Evolutionary conservation across 2,329 filamentous ascomycete genomes (phyloP).

Genomic region (Aspergillus uvarum): DNA sequence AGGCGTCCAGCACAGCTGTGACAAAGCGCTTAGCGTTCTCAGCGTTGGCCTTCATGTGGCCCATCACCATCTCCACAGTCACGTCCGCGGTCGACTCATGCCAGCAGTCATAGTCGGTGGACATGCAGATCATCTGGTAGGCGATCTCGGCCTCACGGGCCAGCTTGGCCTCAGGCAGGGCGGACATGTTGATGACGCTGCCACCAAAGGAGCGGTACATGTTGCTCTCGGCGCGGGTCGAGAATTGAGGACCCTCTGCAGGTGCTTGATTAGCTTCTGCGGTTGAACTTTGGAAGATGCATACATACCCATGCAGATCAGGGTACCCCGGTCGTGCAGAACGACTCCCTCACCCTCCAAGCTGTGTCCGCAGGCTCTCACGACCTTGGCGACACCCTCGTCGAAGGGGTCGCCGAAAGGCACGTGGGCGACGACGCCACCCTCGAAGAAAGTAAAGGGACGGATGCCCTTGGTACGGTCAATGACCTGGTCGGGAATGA

Average conservation of each 20-base stretch:
- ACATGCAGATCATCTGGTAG: conserved; percentile 99
- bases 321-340: conserved; percentile 77
- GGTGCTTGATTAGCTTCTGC: conserved; percentile 7
- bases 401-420: conserved; percentile 97
- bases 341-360: conserved; percentile 81
- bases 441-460: conserved; percentile 87
- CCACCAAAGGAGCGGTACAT: conserved; percentile 95
- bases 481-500: conserved; percentile 93
- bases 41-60: conserved; percentile 90
- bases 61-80: conserved; percentile 95
- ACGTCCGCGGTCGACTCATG: conserved; percentile 74
- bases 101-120: conserved; percentile 99
- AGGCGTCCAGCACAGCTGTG: conserved; percentile 80
- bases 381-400: conserved; percentile 69
- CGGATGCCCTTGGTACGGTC: conserved; percentile 94
- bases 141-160: conserved; percentile 93
- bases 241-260: conserved; percentile 94
- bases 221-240: conserved; percentile 89
- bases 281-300: neutral
- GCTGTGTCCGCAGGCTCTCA: conserved; percentile 71
- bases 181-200: conserved; percentile 97
- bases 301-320: conserved; percentile 84
- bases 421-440: conserved; percentile 86
- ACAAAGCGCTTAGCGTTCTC: conserved; percentile 84
- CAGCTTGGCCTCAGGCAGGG: conserved; percentile 91